Conservation (phyloP, 352 stramenopile species). For the Pythium dissotocum region DNA sequence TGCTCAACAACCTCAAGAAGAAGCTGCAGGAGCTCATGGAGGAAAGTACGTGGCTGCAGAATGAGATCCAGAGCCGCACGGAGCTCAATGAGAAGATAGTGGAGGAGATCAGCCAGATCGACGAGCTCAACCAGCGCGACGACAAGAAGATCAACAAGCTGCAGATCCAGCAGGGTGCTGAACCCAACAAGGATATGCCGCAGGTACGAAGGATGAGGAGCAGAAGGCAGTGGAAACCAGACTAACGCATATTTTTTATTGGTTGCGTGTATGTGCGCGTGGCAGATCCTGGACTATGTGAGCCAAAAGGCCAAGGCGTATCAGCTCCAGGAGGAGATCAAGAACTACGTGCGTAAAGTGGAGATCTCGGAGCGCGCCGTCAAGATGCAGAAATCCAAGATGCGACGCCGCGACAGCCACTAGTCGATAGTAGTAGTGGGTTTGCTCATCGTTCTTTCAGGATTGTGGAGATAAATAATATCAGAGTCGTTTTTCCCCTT, state of each 20-base stretch:
- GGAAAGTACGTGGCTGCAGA: slow-evolving; percentile 77
- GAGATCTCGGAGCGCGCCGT: slow-evolving; percentile 90
- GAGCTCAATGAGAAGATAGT: slow-evolving; percentile 89
- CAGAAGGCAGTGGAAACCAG: not conserved
- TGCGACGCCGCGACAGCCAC: slow-evolving; percentile 27
- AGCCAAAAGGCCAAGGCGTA: slow-evolving; percentile 89
- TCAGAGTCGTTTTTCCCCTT: not conserved
- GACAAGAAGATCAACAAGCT: slow-evolving; percentile 53
- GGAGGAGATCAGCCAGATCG: slow-evolving; percentile 80
- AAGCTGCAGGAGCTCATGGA: slow-evolving; percentile 84
- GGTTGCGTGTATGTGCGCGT: not conserved
- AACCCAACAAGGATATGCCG: slow-evolving; percentile 84
- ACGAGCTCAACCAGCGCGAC: slow-evolving; percentile 69
- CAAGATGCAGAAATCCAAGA: slow-evolving; percentile 42
- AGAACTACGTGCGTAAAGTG: slow-evolving; percentile 93
- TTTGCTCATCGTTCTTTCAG: not conserved
- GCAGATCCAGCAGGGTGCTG: slow-evolving; percentile 62
- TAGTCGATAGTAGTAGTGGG: not conserved
- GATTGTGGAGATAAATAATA: not conserved
- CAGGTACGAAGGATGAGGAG: slow-evolving; percentile 37
- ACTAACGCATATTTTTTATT: not conserved
- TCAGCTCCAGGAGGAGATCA: slow-evolving; percentile 83
- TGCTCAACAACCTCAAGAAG: slow-evolving; percentile 92
- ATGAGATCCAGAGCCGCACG: slow-evolving; percentile 77
- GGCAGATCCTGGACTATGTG: slow-evolving; percentile 90